Evolutionary conservation across 106 monocot genomes (phyloP), one percentile per base, ranked within the genome.

Genomic region (Dactylorhiza incarnata): DNA sequence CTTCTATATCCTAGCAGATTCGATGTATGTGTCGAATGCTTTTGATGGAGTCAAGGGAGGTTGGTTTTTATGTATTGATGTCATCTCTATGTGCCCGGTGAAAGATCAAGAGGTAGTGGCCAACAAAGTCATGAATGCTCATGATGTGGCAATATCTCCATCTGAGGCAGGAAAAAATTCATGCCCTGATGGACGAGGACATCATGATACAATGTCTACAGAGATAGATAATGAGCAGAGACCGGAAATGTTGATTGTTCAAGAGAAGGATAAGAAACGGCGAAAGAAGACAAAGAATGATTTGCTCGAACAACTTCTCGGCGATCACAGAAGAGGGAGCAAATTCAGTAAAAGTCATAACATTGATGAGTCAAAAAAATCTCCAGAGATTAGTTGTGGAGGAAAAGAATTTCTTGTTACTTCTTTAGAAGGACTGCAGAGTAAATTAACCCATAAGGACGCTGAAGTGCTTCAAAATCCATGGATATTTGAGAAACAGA

Each of bases 1-100:
- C 48, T 72, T 72, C 23, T 72, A 72, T 17, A 49, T 22, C 49
- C 17, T 72, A 49, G 22, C 49, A 72, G 72, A 72, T 72, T 48
- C 72, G 9, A 72, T 72, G 72, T 9, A 4, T 48, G 49, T 72
- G 22, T 9, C 20, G 49, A 49, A 72, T 72, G 72, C 72, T 22
- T 72, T 72, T 72, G 72, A 72, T 16, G 49, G 72, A 49, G 49
- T 72, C 23, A 20, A 22, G 44, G 49, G 72, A 12, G 49, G 72
- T 49, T 72, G 72, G 72, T 48, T 72, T 72, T 17, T 72, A n/a
- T 4, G 11, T 16, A 49, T 72, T 72, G 72, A 72, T 49, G 49
- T 11, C 22, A 48, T 49, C 23, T 23, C 72, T 9, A 12, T 10
- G 23, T 72, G 49, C 72, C n/a, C 20, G 15, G 4, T 49, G 44